Conservation (phyloP, 2,329 filamentous ascomycete genomes). For the Aspergillus udagawae region DNA sequence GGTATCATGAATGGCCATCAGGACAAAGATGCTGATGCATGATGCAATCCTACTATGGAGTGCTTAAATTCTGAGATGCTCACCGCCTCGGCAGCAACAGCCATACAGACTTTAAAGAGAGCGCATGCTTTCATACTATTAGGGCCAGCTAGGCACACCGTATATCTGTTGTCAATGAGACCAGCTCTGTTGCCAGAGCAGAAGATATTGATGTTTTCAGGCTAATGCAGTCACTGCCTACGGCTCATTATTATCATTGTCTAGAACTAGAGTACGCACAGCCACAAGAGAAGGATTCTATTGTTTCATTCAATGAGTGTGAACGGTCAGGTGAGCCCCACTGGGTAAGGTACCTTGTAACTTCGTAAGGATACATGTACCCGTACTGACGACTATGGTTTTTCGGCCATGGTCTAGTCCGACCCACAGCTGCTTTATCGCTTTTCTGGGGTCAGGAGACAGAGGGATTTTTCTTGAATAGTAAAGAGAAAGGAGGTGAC, state of each 20-base stretch:
- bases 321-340: not conserved
- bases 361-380: not conserved
- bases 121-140: not conserved
- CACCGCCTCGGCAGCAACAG: not conserved
- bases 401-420: not conserved
- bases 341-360: not conserved
- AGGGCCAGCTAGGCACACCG: not conserved
- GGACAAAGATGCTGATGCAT: not conserved
- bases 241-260: not conserved
- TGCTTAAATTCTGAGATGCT: not conserved
- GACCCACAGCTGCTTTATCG: not conserved
- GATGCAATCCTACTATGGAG: too few species aligned
- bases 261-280: not conserved
- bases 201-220: not conserved
- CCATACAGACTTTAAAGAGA: not conserved
- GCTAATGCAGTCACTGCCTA: not conserved
- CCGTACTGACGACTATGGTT: not conserved
- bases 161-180: not conserved
- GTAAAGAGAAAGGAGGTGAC: not conserved
- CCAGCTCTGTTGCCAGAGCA: not conserved
- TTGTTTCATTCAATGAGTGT: not conserved
- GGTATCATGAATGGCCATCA: not conserved
- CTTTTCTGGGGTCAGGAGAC: not conserved
- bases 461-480: not conserved
- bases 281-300: not conserved